Conservation (phyloP, 345 rosid species). For the Rhizophora mangle region DNA sequence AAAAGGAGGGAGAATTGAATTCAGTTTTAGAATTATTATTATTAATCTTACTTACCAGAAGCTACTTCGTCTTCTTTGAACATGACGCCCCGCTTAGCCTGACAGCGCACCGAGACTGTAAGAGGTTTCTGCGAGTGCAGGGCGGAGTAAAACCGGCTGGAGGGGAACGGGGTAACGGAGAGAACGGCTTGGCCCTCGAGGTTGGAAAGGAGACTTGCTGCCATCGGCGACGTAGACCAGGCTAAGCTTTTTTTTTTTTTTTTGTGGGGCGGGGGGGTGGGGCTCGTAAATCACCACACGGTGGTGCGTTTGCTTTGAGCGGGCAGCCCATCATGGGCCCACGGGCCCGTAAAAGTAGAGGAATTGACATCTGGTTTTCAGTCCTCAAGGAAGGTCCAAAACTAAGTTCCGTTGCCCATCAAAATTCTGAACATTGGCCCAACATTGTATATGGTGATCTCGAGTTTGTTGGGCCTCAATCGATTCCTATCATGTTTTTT, state of each 20-base stretch:
- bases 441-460: no score
- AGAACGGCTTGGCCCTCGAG: background rate
- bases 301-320: no score
- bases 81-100: constrained; percentile 24
- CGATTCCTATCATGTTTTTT: no score
- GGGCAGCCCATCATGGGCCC: no score
- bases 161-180: background rate
- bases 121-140: background rate
- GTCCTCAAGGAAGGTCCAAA: no score
- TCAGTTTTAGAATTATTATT: background rate
- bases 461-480: no score
- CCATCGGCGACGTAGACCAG: background rate
- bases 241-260: background rate
- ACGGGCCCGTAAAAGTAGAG: no score
- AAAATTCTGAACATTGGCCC: no score
- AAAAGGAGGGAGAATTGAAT: background rate
- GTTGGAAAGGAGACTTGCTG: constrained; percentile 7
- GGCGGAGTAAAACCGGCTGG: constrained; percentile 4
- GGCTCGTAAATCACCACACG: no score
- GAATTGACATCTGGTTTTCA: no score
- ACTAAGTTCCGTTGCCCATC: no score
- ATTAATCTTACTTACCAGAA: constrained; percentile 4
- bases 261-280: no score
- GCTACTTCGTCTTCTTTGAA: constrained; percentile 18
- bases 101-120: background rate